These are phyloP conservation scores for Plantago rigida DNA, from an alignment of 305 asterid genomes.

Conservation along the genomic window DNA sequence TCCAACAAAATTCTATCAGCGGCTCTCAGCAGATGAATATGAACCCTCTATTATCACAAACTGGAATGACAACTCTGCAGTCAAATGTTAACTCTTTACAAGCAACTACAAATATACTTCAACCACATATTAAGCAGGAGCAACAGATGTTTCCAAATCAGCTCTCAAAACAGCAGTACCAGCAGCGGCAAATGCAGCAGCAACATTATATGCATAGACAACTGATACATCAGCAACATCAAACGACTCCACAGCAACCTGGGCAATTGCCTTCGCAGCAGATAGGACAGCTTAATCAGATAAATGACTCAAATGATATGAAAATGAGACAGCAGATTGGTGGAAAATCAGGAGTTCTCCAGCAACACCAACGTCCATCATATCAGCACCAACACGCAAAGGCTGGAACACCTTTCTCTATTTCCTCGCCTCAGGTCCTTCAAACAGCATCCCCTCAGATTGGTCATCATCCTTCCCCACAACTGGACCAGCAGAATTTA, in stretches of 20 bases:
- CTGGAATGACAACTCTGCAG: slow-evolving; percentile 48
- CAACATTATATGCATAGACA: slow-evolving; percentile 50
- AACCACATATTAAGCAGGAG: slow-evolving; percentile 70
- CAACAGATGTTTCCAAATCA: slow-evolving; percentile 63
- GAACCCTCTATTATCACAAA: slow-evolving; percentile 53
- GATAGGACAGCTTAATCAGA: slow-evolving; percentile 66
- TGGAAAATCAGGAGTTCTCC: slow-evolving; percentile 68
- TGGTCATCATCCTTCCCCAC: slow-evolving; percentile 69
- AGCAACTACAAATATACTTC: slow-evolving; percentile 55
- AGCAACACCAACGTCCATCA: slow-evolving; percentile 58
- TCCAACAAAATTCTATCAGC: slow-evolving; percentile 67
- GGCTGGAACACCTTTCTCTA: slow-evolving; percentile 56
- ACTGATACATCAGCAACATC: slow-evolving; percentile 46
- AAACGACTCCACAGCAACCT: slow-evolving; percentile 56
- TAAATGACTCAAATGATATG: slow-evolving; percentile 62
- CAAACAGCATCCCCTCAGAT: slow-evolving; percentile 68
- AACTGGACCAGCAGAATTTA: slow-evolving; percentile 67
- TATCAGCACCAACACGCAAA: slow-evolving; percentile 60
- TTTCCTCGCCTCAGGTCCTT: slow-evolving; percentile 67
- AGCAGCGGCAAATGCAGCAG: slow-evolving; percentile 66
- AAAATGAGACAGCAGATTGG: slow-evolving; percentile 83
- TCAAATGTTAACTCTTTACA: slow-evolving; percentile 54
- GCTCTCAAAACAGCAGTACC: slow-evolving; percentile 69
- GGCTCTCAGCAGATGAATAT: slow-evolving; percentile 63
- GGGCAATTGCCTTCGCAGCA: slow-evolving; percentile 55